Evolutionary conservation across 768 basidiomycete genomes (phyloP), one percentile per base, ranked within the genome.

Genomic region (Crepidotus variabilis): DNA sequence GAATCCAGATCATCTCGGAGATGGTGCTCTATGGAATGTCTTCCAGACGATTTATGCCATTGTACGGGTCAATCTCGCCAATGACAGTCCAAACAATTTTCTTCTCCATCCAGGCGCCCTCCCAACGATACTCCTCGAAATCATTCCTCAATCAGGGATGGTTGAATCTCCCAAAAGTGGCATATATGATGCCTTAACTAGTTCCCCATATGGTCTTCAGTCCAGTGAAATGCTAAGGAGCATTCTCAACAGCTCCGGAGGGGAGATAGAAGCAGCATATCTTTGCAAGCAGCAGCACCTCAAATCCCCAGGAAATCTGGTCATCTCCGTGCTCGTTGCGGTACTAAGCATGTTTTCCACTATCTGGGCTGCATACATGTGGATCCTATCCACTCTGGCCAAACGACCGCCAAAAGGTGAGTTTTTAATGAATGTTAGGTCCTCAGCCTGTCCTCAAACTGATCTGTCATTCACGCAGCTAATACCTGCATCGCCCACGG

Each of bases 51-150:
- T 60, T 22, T 61, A 63, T 54, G 67, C 67, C 21, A 54, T 59
- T n/a, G 56, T 59, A 9, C 63, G 63, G 32, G 34, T 68, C 20
- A 66, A 68, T 35, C 50, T 68, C 4, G 67, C 65, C 1, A 68
- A 61, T 36, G 58, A 50, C 48, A 61, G 58, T 20, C 64, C 62
- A 1, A 66, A 66, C 57, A 67, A 68, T 50, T 63, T 65, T 51
- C 16, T 68, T 2, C 54, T 63, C 18, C 61, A 67, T 51, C 47
- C 45, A 14, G 36, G 51, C 2, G 50, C 57, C 11, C 48, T 51
- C n/a, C 47, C 57, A 14, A 10, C 33, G 20, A 51, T 51, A 28
- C 28, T 28, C 28, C 16, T 21, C 57, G 21, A 47, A 47, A n/a
- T 39, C 39, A 18, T 56, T 60, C 47, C 55, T 55, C 4, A 28